phyloP scores from a whole-genome alignment of 345 rosid genomes.

The Ailanthus altissimus region DNA sequence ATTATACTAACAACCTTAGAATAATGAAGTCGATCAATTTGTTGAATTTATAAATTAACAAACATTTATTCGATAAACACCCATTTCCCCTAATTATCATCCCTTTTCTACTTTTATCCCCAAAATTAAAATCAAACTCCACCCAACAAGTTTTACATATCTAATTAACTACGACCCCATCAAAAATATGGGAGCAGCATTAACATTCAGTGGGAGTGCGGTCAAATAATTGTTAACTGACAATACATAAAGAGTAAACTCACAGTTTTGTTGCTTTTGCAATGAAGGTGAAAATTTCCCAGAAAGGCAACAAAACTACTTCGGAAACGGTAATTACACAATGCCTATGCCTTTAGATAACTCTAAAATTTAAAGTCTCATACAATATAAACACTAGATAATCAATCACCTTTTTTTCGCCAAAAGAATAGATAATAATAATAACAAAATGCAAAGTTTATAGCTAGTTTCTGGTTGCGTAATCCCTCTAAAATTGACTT shows the following conservation, averaged over 20 bases:
- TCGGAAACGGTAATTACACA: background rate
- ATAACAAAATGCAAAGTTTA: background rate
- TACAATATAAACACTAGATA: background rate
- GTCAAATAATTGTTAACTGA: too few relatives aligned
- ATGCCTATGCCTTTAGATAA: background rate
- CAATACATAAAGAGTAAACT: background rate
- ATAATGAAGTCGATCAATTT: background rate
- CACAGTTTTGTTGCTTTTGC: background rate
- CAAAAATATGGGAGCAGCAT: background rate
- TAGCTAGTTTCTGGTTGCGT: background rate
- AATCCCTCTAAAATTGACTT: background rate
- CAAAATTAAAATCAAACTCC: background rate
- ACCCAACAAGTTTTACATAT: background rate
- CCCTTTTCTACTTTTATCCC: background rate
- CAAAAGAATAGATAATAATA: background rate
- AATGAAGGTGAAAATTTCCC: background rate
- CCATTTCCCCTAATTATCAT: background rate
- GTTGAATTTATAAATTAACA: background rate
- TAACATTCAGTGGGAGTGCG: background rate
- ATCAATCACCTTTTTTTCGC: background rate
- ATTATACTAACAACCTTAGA: background rate
- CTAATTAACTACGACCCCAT: background rate
- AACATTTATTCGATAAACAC: background rate
- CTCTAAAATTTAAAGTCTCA: background rate
- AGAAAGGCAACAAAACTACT: conserved; percentile 3